Evolutionary conservation across 2,329 filamentous ascomycete species (phyloP), one percentile per base, ranked within the genome.

Genomic region (Periconia sp.): DNA sequence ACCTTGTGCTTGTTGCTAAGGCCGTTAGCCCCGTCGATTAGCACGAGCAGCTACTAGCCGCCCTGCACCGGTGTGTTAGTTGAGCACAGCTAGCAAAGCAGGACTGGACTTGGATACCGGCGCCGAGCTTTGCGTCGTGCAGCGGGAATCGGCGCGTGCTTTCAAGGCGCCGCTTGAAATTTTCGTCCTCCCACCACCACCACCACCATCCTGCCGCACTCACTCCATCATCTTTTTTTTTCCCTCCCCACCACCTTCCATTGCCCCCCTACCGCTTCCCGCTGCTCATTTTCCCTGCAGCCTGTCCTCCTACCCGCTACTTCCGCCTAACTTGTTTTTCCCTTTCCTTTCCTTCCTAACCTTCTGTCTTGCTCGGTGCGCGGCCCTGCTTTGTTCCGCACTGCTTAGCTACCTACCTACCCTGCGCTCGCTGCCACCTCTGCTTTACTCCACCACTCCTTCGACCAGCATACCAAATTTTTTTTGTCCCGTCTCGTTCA

Each of bases 131-230:
- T 47, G 59, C 63, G 63, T 57, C 40, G 59, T 60, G 64, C 55
- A 65, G 63, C 57, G 47, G 23, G 47, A 47, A 60, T 58, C 65
- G 65, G 62, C 61, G 51, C 27, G 58, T 55, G 54, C 52, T 53
- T 53, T 41, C 42, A 50, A 58, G 54, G 33, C 15, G 33, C 33
- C 33, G 33, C 33, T n/a, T n/a, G 33, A 59, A 55, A 54, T 54
- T 52, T 56, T 53, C 48, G 53, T 56, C 49, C 50, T 19, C 50
- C 53, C 57, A 58, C 54, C 60, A 57, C 23, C 23, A 27, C 58
- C 54, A 53, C 60, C 59, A 56, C 52, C 42, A 47, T 6, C n/a
- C 27, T 30, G 23, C 44, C 13, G 14, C 33, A 11, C 11, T 13
- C 15, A 3, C 33, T 37, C 15, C 5, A 37, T 37, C 33, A 33